These are phyloP conservation scores for Neurospora pannonica DNA, from an alignment of 495 filamentous ascomycete species.

Conservation along the genomic window DNA sequence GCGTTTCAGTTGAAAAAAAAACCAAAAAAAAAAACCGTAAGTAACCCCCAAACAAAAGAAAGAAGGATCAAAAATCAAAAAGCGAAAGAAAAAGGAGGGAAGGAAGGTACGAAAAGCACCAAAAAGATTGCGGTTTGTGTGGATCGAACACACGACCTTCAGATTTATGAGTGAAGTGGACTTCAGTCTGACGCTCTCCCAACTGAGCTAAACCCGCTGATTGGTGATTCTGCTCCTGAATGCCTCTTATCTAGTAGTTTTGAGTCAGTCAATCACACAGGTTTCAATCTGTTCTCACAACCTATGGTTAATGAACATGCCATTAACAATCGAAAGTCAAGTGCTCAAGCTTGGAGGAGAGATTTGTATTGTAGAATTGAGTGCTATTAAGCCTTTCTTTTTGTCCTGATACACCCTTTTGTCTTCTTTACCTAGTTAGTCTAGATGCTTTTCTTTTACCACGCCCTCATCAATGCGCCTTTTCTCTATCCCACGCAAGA, in stretches of 20 bases:
- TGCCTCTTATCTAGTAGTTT: too few species aligned
- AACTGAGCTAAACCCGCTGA: neutral
- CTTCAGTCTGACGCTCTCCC: neutral
- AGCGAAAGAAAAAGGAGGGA: neutral
- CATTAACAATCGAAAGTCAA: neutral
- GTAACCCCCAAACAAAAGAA: neutral
- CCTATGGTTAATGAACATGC: too few species aligned
- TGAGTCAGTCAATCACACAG: too few species aligned
- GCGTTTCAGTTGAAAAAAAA: neutral
- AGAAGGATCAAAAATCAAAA: neutral
- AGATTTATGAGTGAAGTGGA: neutral
- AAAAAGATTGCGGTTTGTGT: neutral
- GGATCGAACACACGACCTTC: neutral
- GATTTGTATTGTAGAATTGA: neutral
- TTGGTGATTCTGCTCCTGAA: too few species aligned
- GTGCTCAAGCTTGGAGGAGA: neutral
- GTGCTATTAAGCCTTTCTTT: neutral
- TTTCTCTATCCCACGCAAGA: neutral
- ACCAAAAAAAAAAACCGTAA: neutral
- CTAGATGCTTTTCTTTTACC: too few species aligned
- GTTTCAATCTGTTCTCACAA: too few species aligned
- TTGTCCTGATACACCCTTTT: neutral
- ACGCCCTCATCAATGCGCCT: too few species aligned
- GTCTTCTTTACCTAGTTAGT: neutral
- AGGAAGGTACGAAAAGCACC: neutral